Base-by-base conservation (phyloP, 306 rosid genomes). In the Ceratonia siliqua region DNA sequence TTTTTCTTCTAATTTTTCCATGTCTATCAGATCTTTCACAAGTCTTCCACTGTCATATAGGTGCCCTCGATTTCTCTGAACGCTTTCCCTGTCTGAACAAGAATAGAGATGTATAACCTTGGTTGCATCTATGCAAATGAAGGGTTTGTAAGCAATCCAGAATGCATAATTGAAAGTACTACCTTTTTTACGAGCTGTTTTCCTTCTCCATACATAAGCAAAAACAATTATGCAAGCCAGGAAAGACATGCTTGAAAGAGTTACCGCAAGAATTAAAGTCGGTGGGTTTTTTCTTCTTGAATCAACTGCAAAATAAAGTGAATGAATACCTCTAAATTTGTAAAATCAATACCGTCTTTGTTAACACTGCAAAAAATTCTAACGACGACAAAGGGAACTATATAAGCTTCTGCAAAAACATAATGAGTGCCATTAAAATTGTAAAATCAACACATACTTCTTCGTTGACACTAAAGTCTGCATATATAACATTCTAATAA, bases 161-260 rank as follows among this genome's bases (percentile, higher is more conserved):
- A 61, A 5, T n/a, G 30, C 53, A 17, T 15, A 15, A 21, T 5
- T 14, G 8, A 24, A 62, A 61, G 2, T 53, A 11, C 38, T 55
- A 72, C 82, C 78, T 79, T 54, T 57, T 12, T 13, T 55, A 1
- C 0, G 73, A n/a, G 75, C 61, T 61, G 17, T 67, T 66, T 48
- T 79, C 53, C 20, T 46, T 65, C 24, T 64, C 33, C 69, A 15
- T 0, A 22, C 12, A 52, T 52, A 79, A 2, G 52, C 28, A 56
- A 25, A 17, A 65, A 30, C 2, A 46, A 36, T 1, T 12, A n/a
- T 27, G 15, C 78, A 43, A 0, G 39, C 20, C 2, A 72, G 27
- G 8, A 56, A 20, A 46, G 35, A 17, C 15, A 79, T 4, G 10
- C 30, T 45, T 22, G 38, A 0, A 8, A 11, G 3, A 78, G 62